Base-by-base conservation (phyloP, 1,139 yeast species). In the Yamadazyma jaroonii region DNA sequence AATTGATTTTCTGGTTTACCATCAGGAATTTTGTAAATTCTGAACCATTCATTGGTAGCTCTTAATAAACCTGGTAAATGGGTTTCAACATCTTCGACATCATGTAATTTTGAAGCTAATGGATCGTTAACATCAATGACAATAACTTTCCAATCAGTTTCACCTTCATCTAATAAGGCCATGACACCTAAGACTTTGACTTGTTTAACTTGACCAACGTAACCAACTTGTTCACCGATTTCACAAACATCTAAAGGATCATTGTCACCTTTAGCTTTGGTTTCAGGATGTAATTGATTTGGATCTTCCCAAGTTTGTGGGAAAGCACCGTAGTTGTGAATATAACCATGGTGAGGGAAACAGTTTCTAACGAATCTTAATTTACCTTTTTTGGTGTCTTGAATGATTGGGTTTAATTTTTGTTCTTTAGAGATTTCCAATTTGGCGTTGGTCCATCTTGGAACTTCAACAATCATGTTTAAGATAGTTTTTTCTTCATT, bases 261-360 rank as follows among this genome's bases (percentile, higher is more conserved):
- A 57, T 89, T 86, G 66, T 92, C 98, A 48, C 98, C 98, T 54
- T 72, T 76, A 43, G 89, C 87, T 54, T 82, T 81, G 44, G 94
- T 83, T 59, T 83, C 92, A 46, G 86, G 83, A 66, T 83, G 84
- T 37, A 58, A 44, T 47, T 57, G 64, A 56, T 67, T 68, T 40
- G 81, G 80, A 50, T 77, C 81, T 58, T 92, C 98, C 97, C 97
- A 92, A 21, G 98, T 92, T 68, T 90, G 97, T 34, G 98, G 97
- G 62, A 92, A 77, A n/a, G 97, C 97, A 46, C 98, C 97, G 61
- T 90, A 90, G 67, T 90, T 90, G 67, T 87, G 95, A 46, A 92
- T 88, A 67, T 90, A 90, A 21, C 98, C 98, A 59, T 87, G 90
- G 72, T 84, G 94, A 25, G 98, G 98, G 77, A 87, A 90, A 47